phyloP scores from a whole-genome alignment of 306 rosid genomes.

The Lupinus albus region DNA sequence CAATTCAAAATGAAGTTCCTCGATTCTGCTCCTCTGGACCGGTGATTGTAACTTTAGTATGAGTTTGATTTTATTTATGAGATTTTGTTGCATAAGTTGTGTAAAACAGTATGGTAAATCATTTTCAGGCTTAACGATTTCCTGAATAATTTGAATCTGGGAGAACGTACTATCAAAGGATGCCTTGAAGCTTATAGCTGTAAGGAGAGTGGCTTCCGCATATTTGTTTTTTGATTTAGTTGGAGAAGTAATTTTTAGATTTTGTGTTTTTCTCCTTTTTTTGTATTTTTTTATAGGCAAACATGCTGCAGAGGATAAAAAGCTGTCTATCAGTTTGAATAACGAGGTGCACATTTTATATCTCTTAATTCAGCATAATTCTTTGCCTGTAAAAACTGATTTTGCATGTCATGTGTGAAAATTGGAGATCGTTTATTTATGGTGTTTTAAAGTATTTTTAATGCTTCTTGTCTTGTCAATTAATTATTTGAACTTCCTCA shows the following conservation, averaged over 20 bases:
- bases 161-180: slow-evolving; percentile 90
- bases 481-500: slow-evolving; percentile 29
- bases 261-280: neutral
- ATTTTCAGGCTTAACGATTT: slow-evolving; percentile 70
- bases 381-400: neutral
- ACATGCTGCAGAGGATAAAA: slow-evolving; percentile 91
- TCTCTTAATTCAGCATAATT: neutral
- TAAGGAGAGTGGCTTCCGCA: slow-evolving; percentile 48
- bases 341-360: slow-evolving; percentile 60
- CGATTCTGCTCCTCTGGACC: slow-evolving; percentile 79
- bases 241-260: slow-evolving; percentile 28
- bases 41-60: slow-evolving; percentile 52
- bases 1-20: slow-evolving; percentile 70
- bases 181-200: slow-evolving; percentile 94
- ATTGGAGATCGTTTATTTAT: slow-evolving; percentile 2
- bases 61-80: slow-evolving; percentile 19
- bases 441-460: neutral
- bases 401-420: neutral
- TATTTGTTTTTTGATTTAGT: slow-evolving; percentile 17
- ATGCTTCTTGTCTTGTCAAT: neutral
- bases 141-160: slow-evolving; percentile 73
- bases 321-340: slow-evolving; percentile 86
- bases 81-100: neutral
- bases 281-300: slow-evolving; percentile 56
- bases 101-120: neutral